Evolutionary conservation across 176 grass and related monocot species (phyloP), one percentile per base, ranked within the genome.

Genomic region (Phoenix dactylifera): DNA sequence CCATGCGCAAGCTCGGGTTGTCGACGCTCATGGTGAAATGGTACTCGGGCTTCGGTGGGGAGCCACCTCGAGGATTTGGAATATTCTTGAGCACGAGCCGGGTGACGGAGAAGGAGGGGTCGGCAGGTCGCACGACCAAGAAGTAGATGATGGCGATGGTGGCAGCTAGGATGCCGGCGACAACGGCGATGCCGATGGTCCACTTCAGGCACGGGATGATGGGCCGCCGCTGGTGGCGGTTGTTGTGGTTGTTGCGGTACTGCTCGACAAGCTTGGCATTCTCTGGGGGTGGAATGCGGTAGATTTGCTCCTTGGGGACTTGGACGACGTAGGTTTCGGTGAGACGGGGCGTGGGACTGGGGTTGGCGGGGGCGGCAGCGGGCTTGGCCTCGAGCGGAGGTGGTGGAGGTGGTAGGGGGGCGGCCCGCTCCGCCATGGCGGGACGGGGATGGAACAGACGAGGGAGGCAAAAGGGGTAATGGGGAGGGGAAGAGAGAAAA

Each of bases 291-390:
- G 90, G 90, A 7, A 95, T 67, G 16, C 76, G 86, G 82, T 89
- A 95, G 73, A 95, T 81, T 70, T 95, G 90, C 17, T 95, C 90
- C 79, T 89, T 95, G 16, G 81, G 86, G 17, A 95, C 82, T 29
- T 89, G 71, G 60, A 95, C 79, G 39, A 95, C 65, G 76, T 95
- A 95, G 18, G 82, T 95, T 28, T 81, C 70, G 50, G 58, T 44
- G 16, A 51, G 53, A 12, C 39, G 72, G 55, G 51, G 17, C 7
- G 6, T 4, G 58, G 58, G 4, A 22, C 6, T 22, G 50, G 24
- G 1, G 58, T 10, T 39, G 54, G 54, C 29, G 19, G 10, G 22
- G 4, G 20, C 15, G 17, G 55, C 39, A 57, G 77, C 0, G 32
- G 26, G 5, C 28, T 30, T 6, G 28, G 0, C 5, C 28, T 1